Evolutionary conservation across 495 filamentous ascomycete species (phyloP), one percentile per base, ranked within the genome.

Genomic region (Podospora fimiseda): DNA sequence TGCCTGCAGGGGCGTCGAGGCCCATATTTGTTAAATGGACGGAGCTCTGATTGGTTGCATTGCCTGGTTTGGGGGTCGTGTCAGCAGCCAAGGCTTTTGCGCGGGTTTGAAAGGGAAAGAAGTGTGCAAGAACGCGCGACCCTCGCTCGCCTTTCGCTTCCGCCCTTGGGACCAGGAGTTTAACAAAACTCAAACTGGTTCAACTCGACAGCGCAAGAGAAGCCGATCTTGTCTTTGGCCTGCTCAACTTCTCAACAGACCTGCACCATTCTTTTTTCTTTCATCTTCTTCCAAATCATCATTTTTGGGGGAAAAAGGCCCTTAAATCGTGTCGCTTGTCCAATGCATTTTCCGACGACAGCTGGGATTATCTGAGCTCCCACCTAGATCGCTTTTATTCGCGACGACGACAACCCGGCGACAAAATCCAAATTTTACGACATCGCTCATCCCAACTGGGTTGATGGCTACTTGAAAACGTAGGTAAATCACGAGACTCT

Each of bases 1-100:
- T 67, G 64, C 64, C 64, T 67, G 58, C 58, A 52, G 47, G 54
- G 50, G 44, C 50, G 8, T 8, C 22, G n/a, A 1, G 36, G 9
- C 48, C 36, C 51, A 19, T 55, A 39, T 16, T 55, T 23, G 15
- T 1, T 7, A 0, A 1, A 19, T 9, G 22, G 5, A 1, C 14
- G 9, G 3, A 23, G 2, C 1, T 37, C 5, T 59, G 37, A 59
- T 55, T 59, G 56, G 56, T 13, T 36, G 24, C 39, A 41, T 2
- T 11, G 42, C 42, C 30, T n/a, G 16, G 7, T 15, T 16, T 18
- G 13, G 7, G 18, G 20, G 39, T 18, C 19, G 44, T 47, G 44
- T 24, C 30, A 45, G 43, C 50, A 53, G 43, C 50, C 55, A 20
- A 20, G 55, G 54, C 51, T 41, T 41, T 48, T 27, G 45, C 22